These are phyloP conservation scores for Sporothrix luriei DNA, from an alignment of 2,329 filamentous ascomycete genomes.

Conservation along the genomic window DNA sequence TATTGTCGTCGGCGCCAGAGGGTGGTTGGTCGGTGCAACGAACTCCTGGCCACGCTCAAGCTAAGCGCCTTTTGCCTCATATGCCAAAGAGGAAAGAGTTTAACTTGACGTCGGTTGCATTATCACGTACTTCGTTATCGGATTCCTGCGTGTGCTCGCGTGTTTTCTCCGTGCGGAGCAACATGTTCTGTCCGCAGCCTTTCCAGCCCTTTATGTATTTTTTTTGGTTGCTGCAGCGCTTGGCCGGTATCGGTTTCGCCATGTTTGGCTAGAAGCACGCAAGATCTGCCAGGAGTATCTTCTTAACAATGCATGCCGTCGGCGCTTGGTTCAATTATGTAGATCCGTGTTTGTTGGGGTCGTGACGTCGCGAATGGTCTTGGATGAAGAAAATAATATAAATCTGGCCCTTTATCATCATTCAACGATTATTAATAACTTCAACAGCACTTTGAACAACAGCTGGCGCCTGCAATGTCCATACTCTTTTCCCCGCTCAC, in stretches of 20 bases:
- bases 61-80: no score
- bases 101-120: background rate
- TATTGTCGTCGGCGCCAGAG: no score
- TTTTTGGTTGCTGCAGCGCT: background rate
- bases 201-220: background rate
- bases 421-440: background rate
- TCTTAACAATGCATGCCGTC: background rate
- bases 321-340: slow-evolving; percentile 13
- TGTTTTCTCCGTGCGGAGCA: background rate
- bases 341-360: background rate
- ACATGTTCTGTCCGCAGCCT: background rate
- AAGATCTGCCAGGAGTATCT: background rate
- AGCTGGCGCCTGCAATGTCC: background rate
- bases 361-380: background rate
- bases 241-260: slow-evolving; percentile 17
- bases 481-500: slow-evolving; percentile 21
- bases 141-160: no score
- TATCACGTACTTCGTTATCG: background rate
- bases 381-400: background rate
- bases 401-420: background rate
- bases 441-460: background rate
- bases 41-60: no score
- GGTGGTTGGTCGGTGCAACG: no score
- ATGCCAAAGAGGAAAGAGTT: background rate
- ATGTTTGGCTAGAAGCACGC: slow-evolving; percentile 9